Conservation (phyloP, 192 early-diverging fungal species). For the Chytriomyces sp. region DNA sequence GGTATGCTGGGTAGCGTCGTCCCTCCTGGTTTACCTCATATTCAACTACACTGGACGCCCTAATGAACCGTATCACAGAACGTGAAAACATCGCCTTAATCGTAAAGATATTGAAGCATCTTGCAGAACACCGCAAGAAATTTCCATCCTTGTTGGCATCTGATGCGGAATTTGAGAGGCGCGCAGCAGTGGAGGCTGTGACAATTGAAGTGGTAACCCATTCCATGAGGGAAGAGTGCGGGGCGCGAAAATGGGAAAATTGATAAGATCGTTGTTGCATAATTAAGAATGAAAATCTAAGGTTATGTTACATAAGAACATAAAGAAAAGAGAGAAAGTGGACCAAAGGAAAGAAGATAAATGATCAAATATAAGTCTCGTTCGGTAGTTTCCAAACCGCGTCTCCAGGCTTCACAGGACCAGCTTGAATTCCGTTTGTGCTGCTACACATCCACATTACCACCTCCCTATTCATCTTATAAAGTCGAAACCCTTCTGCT, state of each 20-base stretch:
- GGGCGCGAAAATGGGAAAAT: too few species aligned
- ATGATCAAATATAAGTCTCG: background rate
- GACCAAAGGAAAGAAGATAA: too few species aligned
- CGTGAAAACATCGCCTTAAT: conserved; percentile 12
- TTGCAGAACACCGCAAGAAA: background rate
- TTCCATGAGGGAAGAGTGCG: conserved; percentile 49
- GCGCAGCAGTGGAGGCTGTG: conserved; percentile 60
- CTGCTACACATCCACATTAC: conserved; percentile 24
- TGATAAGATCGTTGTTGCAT: too few species aligned
- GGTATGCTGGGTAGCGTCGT: background rate
- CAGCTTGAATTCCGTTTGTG: background rate
- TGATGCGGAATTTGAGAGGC: background rate
- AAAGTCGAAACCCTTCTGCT: conserved; percentile 13
- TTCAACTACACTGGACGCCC: too few species aligned
- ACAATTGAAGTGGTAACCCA: conserved; percentile 67
- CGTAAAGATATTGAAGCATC: background rate
- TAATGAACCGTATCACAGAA: background rate
- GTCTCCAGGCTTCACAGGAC: background rate
- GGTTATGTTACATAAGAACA: too few species aligned
- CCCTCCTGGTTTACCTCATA: too few species aligned
- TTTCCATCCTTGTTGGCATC: background rate
- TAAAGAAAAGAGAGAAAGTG: too few species aligned
- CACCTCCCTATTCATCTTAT: conserved; percentile 19
- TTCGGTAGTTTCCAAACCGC: background rate
- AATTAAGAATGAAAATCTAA: too few species aligned